Evolutionary conservation across 176 grass and related monocot species (phyloP).

Genomic region (Rhipidocladum racemiflorum): DNA sequence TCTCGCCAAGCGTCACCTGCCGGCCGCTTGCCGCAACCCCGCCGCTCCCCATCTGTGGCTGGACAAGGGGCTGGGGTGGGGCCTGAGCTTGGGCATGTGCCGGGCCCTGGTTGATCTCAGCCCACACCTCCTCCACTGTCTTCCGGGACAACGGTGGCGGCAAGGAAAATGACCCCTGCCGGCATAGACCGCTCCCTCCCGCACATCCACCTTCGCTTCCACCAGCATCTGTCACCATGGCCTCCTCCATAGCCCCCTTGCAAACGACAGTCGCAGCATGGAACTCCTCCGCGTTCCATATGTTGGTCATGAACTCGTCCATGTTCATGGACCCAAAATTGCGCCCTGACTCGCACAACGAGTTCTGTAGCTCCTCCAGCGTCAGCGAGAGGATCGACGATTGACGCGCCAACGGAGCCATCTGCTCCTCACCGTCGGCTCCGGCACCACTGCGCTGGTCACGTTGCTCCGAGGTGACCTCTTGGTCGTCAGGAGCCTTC

Average conservation of each 20-base stretch:
- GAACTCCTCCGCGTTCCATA: constrained; percentile 93
- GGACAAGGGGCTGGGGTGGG: constrained; percentile 18
- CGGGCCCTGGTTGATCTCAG: constrained; percentile 50
- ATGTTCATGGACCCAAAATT: constrained; percentile 98
- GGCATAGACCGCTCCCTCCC: constrained; percentile 31
- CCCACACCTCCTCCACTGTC: constrained; percentile 96
- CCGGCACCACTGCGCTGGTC: neutral
- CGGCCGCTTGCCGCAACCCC: neutral
- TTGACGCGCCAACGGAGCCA: constrained; percentile 42
- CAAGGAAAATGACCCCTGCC: constrained; percentile 65
- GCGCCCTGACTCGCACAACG: constrained; percentile 71
- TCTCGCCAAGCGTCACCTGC: constrained; percentile 71
- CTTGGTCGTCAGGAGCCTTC: constrained; percentile 44
- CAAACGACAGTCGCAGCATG: constrained; percentile 24
- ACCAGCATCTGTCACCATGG: neutral
- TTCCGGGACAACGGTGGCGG: constrained; percentile 61
- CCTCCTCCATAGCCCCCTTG: neutral
- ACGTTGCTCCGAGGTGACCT: constrained; percentile 71
- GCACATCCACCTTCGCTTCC: neutral
- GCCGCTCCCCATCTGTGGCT: constrained; percentile 22
- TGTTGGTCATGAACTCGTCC: constrained; percentile 94
- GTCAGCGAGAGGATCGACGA: constrained; percentile 74
- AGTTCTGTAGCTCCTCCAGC: constrained; percentile 77
- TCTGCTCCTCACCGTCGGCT: neutral
- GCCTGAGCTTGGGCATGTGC: neutral